Conservation (phyloP, 768 basidiomycete genomes). For the Podaxis rugospora region DNA sequence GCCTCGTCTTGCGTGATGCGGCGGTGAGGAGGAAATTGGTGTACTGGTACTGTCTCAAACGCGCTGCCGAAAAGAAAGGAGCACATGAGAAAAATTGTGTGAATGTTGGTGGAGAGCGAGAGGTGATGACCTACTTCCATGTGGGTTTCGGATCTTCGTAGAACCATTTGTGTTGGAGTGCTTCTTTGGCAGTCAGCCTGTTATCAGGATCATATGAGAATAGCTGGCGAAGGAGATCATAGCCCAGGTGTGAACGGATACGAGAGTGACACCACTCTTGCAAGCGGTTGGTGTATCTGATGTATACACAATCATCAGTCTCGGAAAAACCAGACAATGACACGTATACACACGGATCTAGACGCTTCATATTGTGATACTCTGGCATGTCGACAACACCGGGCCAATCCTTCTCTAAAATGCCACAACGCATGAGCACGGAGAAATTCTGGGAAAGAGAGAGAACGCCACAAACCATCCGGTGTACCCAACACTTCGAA, state of each 20-base stretch:
- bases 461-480: slow-evolving; percentile 49
- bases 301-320: neutral
- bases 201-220: slow-evolving; percentile 91
- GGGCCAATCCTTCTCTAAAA: slow-evolving; percentile 82
- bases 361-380: slow-evolving; percentile 74
- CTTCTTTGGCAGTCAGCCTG: slow-evolving; percentile 78
- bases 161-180: slow-evolving; percentile 88
- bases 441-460: neutral
- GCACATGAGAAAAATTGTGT: neutral
- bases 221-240: slow-evolving; percentile 80
- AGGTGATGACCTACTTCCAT: slow-evolving; percentile 58
- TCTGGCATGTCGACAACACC: slow-evolving; percentile 84
- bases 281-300: slow-evolving; percentile 51
- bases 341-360: slow-evolving; percentile 56
- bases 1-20: slow-evolving; percentile 93
- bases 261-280: slow-evolving; percentile 72
- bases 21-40: slow-evolving; percentile 78
- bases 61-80: slow-evolving; percentile 42
- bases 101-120: neutral
- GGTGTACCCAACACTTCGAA: slow-evolving; percentile 92
- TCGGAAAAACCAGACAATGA: neutral
- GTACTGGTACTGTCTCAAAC: slow-evolving; percentile 58
- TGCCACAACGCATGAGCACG: slow-evolving; percentile 1
- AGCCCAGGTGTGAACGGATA: slow-evolving; percentile 56
- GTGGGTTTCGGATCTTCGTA: slow-evolving; percentile 84